Percentiles rank a stretch among this genome's conserved stretches.
phyloP scores from a whole-genome alignment of 495 filamentous ascomycete genomes.

The Thermochaetoides thermophila region DNA sequence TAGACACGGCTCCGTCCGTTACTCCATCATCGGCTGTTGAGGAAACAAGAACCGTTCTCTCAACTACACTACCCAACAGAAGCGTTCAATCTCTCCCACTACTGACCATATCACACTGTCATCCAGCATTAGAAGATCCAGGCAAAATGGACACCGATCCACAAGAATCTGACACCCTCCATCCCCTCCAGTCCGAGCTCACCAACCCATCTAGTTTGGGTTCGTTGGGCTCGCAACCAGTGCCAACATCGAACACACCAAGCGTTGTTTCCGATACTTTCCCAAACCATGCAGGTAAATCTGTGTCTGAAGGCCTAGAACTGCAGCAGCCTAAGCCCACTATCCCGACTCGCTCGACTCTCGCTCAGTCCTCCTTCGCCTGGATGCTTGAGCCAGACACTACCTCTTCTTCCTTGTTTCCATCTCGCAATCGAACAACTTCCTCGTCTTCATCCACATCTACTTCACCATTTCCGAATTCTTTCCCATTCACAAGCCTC shows the following conservation, averaged over 20 bases:
- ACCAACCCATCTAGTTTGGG: slow-evolving; percentile 3
- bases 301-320: no score
- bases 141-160: slow-evolving; percentile 19
- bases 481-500: neutral
- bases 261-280: no score
- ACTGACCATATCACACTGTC: no score
- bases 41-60: slow-evolving; percentile 13
- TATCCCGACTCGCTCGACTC: slow-evolving; percentile 45
- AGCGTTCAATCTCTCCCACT: no score
- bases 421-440: slow-evolving; percentile 2
- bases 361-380: slow-evolving; percentile 78
- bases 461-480: no score
- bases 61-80: no score
- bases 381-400: slow-evolving; percentile 72
- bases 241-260: no score
- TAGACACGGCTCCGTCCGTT: slow-evolving; percentile 20
- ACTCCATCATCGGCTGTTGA: slow-evolving; percentile 18
- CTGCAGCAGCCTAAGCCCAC: slow-evolving; percentile 14
- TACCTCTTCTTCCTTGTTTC: slow-evolving; percentile 7
- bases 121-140: slow-evolving; percentile 4
- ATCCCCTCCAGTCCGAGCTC: slow-evolving; percentile 5
- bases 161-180: slow-evolving; percentile 5
- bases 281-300: no score
- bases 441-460: neutral
- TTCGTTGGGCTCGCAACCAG: no score